Percentiles rank a stretch among this genome's conserved stretches.
These are phyloP conservation scores for Ambrosiella cleistominuta DNA, from an alignment of 2,329 filamentous ascomycete genomes.

Conservation along the genomic window DNA sequence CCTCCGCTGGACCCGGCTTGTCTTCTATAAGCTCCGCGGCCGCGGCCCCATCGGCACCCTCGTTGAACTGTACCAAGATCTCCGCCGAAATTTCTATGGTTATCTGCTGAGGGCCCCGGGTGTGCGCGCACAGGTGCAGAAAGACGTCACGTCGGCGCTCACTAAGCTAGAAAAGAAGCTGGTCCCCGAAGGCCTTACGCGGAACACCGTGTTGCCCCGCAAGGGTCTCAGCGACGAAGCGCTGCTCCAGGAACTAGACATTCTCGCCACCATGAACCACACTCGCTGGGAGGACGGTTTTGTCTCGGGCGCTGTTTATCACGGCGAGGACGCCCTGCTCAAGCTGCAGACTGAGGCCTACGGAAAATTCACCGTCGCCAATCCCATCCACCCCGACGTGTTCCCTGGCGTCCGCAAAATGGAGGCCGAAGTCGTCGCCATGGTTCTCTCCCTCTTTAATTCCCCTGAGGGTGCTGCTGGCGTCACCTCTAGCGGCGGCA, in stretches of 20 bases:
- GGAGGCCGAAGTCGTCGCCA: constrained; percentile 94
- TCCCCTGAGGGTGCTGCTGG: constrained; percentile 72
- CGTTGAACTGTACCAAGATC: constrained; percentile 52
- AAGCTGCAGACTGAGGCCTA: constrained; percentile 84
- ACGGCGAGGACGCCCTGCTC: constrained; percentile 68
- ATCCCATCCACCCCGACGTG: constrained; percentile 94
- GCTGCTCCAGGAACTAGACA: constrained; percentile 61
- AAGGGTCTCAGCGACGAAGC: constrained; percentile 69
- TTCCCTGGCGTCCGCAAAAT: constrained; percentile 97
- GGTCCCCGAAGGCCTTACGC: constrained; percentile 52
- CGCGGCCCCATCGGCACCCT: constrained; percentile 71
- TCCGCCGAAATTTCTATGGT: constrained; percentile 61
- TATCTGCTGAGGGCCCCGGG: constrained; percentile 75
- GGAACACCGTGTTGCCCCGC: constrained; percentile 61
- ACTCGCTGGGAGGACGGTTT: constrained; percentile 92
- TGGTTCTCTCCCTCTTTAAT: constrained; percentile 83
- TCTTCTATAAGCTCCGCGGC: constrained; percentile 71
- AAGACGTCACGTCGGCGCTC: constrained; percentile 65
- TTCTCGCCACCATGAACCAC: constrained; percentile 73
- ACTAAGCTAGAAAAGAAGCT: constrained; percentile 71
- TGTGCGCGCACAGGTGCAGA: constrained; percentile 68
- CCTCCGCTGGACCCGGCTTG: constrained; percentile 62
- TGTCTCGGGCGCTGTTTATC: constrained; percentile 90
- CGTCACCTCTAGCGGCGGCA: constrained; percentile 80
- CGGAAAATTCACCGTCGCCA: constrained; percentile 83